phyloP scores from a whole-genome alignment of 805 yeast species.

The Kurtzmaniella fragi region DNA sequence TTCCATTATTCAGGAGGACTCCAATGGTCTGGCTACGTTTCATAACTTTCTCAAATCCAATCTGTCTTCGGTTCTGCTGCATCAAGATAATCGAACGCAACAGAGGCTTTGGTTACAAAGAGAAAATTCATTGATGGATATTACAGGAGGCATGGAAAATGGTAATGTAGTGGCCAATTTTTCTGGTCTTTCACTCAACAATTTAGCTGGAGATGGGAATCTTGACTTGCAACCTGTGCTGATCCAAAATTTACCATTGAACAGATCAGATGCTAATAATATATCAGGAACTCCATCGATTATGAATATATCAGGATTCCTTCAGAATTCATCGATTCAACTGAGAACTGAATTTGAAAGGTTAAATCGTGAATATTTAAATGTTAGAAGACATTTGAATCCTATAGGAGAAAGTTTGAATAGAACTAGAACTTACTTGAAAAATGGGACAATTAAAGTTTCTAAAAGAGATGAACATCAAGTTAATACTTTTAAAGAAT shows the following conservation, averaged over 20 bases:
- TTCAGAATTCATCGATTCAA: constrained; percentile 37
- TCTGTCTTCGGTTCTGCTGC: background rate
- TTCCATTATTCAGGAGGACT: no score
- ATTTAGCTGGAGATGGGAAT: constrained; percentile 15
- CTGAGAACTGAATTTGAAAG: constrained; percentile 75
- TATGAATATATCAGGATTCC: background rate
- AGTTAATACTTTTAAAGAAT: constrained; percentile 25
- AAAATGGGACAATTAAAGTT: no score
- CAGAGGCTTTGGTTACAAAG: constrained; percentile 81
- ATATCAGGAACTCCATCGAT: constrained; percentile 9
- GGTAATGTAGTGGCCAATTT: constrained; percentile 17
- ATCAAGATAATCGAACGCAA: constrained; percentile 66
- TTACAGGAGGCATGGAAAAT: constrained; percentile 16
- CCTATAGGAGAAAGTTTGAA: constrained; percentile 65
- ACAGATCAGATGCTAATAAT: constrained; percentile 6
- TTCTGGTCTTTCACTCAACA: constrained; percentile 34
- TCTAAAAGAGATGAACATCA: constrained; percentile 37
- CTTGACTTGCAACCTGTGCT: constrained; percentile 13
- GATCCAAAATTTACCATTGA: constrained; percentile 5
- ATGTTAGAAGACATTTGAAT: constrained; percentile 62
- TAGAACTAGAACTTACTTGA: constrained; percentile 1
- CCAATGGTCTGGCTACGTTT: no score
- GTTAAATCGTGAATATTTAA: constrained; percentile 67
- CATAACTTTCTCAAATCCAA: background rate
- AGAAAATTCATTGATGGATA: constrained; percentile 64